Percentiles rank a stretch among this genome's conserved stretches.
Conservation (phyloP, 768 basidiomycete species). For the Cyclocybe cylindracea region DNA sequence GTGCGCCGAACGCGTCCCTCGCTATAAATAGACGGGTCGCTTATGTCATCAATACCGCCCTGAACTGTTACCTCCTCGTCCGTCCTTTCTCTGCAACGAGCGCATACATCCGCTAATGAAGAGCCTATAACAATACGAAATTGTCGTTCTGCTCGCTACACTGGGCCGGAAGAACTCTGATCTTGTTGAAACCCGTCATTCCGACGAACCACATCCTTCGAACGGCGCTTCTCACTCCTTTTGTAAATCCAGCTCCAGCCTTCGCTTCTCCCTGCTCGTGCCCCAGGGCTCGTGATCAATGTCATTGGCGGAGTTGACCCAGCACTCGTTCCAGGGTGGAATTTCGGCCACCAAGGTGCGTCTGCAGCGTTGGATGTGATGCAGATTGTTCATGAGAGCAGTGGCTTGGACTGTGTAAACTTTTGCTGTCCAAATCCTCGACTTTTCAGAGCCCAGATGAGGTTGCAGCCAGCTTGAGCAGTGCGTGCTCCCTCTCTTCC, state of each 20-base stretch:
- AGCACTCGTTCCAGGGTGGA: conserved; percentile 75
- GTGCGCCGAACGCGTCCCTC: not conserved
- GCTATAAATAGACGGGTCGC: conserved; percentile 13
- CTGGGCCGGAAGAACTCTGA: no score
- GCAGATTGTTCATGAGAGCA: conserved; percentile 24
- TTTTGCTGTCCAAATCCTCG: conserved; percentile 56
- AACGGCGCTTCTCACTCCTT: no score
- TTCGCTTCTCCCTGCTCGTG: not conserved
- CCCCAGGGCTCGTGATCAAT: conserved; percentile 31
- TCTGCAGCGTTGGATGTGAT: conserved; percentile 1
- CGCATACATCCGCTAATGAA: no score
- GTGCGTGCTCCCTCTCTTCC: conserved; percentile 36
- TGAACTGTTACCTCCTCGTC: not conserved
- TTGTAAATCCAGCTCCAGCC: not conserved
- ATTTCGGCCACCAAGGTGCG: conserved; percentile 61
- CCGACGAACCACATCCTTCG: no score
- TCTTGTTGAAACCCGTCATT: no score
- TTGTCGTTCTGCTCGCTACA: no score
- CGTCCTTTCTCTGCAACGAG: no score
- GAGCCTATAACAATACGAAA: no score
- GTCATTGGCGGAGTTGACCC: conserved; percentile 70
- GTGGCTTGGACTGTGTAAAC: conserved; percentile 70
- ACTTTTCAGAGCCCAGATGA: conserved; percentile 38
- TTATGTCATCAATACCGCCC: not conserved
- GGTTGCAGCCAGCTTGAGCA: conserved; percentile 60